Conservation (phyloP, 345 rosid species). For the Raphanus sativus region DNA sequence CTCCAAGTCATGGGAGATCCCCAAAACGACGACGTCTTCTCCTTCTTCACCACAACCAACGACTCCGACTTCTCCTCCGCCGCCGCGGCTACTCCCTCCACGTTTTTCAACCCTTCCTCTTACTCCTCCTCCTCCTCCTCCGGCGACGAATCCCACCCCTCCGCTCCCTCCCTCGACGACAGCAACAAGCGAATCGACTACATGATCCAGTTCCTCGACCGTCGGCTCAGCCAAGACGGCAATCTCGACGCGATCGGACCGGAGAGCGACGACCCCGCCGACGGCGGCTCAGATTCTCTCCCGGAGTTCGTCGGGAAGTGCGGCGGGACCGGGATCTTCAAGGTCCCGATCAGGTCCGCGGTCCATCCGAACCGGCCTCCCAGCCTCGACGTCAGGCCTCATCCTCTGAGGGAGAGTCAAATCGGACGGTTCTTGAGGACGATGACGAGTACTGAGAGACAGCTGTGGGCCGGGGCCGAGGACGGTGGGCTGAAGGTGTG, state of each 20-base stretch:
- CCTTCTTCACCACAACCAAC: conserved; percentile 32
- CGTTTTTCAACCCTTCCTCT: conserved; percentile 66
- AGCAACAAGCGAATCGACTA: conserved; percentile 74
- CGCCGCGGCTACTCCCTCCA: conserved; percentile 41
- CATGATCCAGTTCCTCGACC: conserved; percentile 91
- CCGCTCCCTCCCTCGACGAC: conserved; percentile 52
- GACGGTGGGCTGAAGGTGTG: conserved; percentile 73
- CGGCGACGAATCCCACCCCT: conserved; percentile 49
- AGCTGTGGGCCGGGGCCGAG: conserved; percentile 85
- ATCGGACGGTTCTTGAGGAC: conserved; percentile 66
- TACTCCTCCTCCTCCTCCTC: conserved; percentile 50
- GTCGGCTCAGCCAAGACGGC: conserved; percentile 50
- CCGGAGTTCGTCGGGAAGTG: conserved; percentile 64
- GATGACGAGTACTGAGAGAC: conserved; percentile 62
- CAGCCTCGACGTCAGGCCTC: conserved; percentile 79
- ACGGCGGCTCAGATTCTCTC: conserved; percentile 28
- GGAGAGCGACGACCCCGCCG: background rate
- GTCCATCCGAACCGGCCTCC: conserved; percentile 84
- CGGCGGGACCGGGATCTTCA: conserved; percentile 60
- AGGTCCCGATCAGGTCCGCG: conserved; percentile 63
- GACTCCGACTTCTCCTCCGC: conserved; percentile 28
- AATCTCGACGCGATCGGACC: conserved; percentile 29
- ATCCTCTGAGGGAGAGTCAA: conserved; percentile 82
- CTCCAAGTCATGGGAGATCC: conserved; percentile 38
- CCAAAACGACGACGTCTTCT: conserved; percentile 38